These are phyloP conservation scores for Gaeumannomyces sp. DNA, from an alignment of 2,329 filamentous ascomycete genomes.

Conservation along the genomic window DNA sequence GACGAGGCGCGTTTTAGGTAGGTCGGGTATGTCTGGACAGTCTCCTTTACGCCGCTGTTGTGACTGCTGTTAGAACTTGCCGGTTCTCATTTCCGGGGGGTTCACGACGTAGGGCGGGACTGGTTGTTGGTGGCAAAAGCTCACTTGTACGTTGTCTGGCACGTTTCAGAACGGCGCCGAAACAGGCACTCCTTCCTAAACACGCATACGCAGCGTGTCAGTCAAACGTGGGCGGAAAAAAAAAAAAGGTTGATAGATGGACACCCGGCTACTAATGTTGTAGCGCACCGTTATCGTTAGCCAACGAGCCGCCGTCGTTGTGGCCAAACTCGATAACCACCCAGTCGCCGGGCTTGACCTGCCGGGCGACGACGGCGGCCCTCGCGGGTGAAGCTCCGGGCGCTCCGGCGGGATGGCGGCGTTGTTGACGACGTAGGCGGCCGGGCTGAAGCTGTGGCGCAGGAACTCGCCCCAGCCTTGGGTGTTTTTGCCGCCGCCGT, in stretches of 20 bases:
- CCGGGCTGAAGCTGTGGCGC: constrained; percentile 21
- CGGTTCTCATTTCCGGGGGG: too few species aligned
- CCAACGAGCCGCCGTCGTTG: constrained; percentile 58
- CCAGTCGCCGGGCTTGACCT: constrained; percentile 49
- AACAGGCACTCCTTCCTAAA: constrained; percentile 36
- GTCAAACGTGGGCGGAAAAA: neutral
- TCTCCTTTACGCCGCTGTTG: constrained; percentile 30
- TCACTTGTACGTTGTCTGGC: constrained; percentile 19
- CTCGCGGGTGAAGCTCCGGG: constrained; percentile 61
- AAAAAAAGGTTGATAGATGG: neutral
- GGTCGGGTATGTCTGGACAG: constrained; percentile 53
- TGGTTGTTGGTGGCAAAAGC: neutral
- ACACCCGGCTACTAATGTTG: neutral
- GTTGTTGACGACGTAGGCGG: constrained; percentile 51
- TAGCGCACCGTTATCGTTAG: constrained; percentile 51
- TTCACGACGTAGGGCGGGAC: too few species aligned
- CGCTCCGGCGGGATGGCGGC: constrained; percentile 59
- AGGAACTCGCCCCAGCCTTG: constrained; percentile 50
- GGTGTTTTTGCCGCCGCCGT: constrained; percentile 20
- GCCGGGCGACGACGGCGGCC: constrained; percentile 46
- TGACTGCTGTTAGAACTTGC: neutral
- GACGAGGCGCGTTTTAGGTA: constrained; percentile 54
- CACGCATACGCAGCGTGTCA: neutral
- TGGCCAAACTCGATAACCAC: constrained; percentile 66
- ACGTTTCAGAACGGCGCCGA: constrained; percentile 44